Evolutionary conservation across 345 rosid species (phyloP), one percentile per base, ranked within the genome.

Genomic region (Durio zibethinus): DNA sequence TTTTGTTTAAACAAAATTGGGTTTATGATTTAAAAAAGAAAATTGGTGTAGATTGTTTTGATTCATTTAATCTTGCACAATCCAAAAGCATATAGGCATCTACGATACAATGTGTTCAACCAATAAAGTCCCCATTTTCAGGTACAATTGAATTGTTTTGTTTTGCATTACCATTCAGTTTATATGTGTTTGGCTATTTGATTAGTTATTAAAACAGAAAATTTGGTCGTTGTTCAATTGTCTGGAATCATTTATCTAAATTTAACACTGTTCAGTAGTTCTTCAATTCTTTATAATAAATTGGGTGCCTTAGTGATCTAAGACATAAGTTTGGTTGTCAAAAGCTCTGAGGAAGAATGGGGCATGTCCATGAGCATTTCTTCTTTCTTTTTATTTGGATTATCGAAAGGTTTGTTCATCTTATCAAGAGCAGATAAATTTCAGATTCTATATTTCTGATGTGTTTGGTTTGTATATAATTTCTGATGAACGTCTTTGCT

Each of bases 31-130:
- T 73, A n/a, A 20, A n/a, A n/a, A n/a, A n/a, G n/a, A n/a, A n/a
- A n/a, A n/a, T n/a, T n/a, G n/a, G n/a, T n/a, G 63, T 76, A 94
- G 97, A 94, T 94, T 61, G 82, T 93, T 61, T 84, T 89, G 84
- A 88, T 94, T 76, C 97, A 94, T 89, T 84, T 93, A 92, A 87
- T 91, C 80, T 89, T 94, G 76, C 98, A 89, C 87, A 91, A 88
- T 85, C 85, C 86, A 15, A 89, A 89, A 79, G 93, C 96, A 7
- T 93, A 89, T 74, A 83, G 90, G 57, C 98, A 95, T 87, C 81
- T 95, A 43, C 88, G 93, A 25, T 90, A 78, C 83, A 91, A 92
- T 84, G 90, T 86, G 20, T 75, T 90, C n/a, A 84, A 77, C 78
- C 89, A 85, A 80, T 79, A 88, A 78, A 74, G 85, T 38, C 71